Evolutionary conservation across 202 grass and related monocot species (phyloP).

Genomic region (Panicum virgatum): DNA sequence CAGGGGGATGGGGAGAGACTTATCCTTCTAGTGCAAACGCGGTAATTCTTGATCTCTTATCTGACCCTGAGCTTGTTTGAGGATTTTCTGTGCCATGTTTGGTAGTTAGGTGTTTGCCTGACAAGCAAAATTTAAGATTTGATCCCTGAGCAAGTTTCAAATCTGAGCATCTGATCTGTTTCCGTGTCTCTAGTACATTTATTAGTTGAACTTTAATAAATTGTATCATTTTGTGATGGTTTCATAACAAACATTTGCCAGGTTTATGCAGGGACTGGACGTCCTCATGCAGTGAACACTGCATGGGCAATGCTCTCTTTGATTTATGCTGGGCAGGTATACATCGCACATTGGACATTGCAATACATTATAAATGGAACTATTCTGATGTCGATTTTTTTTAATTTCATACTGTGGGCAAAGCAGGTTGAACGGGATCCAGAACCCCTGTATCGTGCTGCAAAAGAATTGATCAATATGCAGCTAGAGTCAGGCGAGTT

Average conservation of each 20-base stretch:
- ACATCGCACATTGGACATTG: neutral
- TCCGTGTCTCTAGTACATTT: neutral
- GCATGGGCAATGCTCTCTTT: slow-evolving; percentile 50
- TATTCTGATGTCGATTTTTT: neutral
- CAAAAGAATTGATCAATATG: slow-evolving; percentile 51
- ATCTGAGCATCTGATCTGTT: neutral
- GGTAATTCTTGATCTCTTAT: slow-evolving; percentile 22
- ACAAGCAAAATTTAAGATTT: neutral
- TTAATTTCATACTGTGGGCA: neutral
- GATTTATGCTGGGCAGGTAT: slow-evolving; percentile 41
- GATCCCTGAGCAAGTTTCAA: neutral
- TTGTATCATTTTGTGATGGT: neutral
- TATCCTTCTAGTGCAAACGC: slow-evolving; percentile 38
- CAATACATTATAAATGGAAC: neutral
- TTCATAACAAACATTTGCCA: neutral
- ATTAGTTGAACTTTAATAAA: neutral
- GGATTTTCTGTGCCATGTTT: neutral
- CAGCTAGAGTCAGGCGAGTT: slow-evolving; percentile 46
- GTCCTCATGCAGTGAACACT: slow-evolving; percentile 38
- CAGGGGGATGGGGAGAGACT: slow-evolving; percentile 51
- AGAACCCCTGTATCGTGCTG: slow-evolving; percentile 36
- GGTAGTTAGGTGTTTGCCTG: neutral
- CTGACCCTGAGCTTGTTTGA: neutral
- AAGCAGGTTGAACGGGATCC: slow-evolving; percentile 50
- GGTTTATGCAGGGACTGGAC: slow-evolving; percentile 9